phyloP scores from a whole-genome alignment of 352 stramenopile species.

The Phytopythium sindhum region DNA sequence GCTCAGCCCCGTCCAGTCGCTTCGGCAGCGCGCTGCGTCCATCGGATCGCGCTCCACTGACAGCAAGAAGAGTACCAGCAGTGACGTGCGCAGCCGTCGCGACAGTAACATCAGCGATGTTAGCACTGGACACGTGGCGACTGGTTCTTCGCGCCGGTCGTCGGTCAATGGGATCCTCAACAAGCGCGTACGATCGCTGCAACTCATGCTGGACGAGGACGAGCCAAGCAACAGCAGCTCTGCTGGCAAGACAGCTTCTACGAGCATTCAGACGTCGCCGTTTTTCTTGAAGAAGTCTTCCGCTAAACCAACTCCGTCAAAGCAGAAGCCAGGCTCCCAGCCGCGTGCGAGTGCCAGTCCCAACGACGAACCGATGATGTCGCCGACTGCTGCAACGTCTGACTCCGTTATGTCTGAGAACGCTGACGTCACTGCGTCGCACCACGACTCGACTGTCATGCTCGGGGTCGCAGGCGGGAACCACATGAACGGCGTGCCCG shows the following conservation, averaged over 20 bases:
- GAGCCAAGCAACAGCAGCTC: constrained; percentile 17
- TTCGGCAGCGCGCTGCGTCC: constrained; percentile 29
- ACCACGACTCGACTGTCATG: background rate
- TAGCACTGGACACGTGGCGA: background rate
- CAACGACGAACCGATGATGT: constrained; percentile 10
- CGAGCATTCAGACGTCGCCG: constrained; percentile 16
- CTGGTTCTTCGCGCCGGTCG: constrained; percentile 14
- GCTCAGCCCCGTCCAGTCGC: constrained; percentile 54
- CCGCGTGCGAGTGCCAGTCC: background rate
- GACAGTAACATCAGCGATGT: background rate
- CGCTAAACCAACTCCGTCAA: background rate
- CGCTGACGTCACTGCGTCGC: background rate
- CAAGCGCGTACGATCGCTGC: constrained; percentile 77
- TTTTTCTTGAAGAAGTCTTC: constrained; percentile 36
- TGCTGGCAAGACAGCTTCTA: background rate
- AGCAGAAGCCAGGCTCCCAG: background rate
- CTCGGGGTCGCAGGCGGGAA: background rate
- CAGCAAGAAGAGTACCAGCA: constrained; percentile 4
- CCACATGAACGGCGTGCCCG: background rate
- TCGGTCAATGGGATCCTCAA: constrained; percentile 36
- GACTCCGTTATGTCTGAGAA: background rate
- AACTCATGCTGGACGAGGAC: constrained; percentile 64
- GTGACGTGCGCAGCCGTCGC: background rate
- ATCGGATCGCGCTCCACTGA: constrained; percentile 7
- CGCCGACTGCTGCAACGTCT: background rate